phyloP scores from a whole-genome alignment of 1,139 yeast genomes.

The Taphrina populina region DNA sequence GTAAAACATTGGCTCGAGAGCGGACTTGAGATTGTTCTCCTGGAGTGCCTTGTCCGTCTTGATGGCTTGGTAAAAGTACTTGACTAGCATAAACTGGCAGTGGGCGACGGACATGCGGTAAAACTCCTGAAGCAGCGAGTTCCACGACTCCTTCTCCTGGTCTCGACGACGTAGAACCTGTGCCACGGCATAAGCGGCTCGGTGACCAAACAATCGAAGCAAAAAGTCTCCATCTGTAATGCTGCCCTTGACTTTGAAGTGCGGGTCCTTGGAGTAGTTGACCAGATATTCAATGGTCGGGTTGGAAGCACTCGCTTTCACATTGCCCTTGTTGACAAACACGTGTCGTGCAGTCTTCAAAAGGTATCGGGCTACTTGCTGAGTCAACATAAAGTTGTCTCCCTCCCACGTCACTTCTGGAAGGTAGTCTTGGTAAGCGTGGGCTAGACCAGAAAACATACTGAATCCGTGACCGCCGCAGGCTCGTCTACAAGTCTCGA shows the following conservation, averaged over 20 bases:
- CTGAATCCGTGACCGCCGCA: slow-evolving; percentile 36
- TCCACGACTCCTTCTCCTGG: slow-evolving; percentile 31
- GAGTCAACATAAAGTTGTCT: slow-evolving; percentile 34
- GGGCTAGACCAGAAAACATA: slow-evolving; percentile 34
- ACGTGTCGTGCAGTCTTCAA: slow-evolving; percentile 33
- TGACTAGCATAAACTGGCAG: slow-evolving; percentile 33
- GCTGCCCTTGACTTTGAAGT: slow-evolving; percentile 22
- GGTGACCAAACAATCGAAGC: slow-evolving; percentile 31
- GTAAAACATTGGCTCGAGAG: slow-evolving; percentile 23
- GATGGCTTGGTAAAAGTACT: slow-evolving; percentile 28
- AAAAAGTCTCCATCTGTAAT: slow-evolving; percentile 17
- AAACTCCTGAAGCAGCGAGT: slow-evolving; percentile 32
- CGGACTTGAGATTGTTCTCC: slow-evolving; percentile 9
- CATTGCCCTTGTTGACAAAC: slow-evolving; percentile 27
- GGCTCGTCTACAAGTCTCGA: slow-evolving; percentile 33
- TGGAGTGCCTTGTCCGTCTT: slow-evolving; percentile 15
- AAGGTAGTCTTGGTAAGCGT: slow-evolving; percentile 31
- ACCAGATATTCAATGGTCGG: slow-evolving; percentile 33
- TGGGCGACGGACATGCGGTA: slow-evolving; percentile 32
- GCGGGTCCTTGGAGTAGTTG: slow-evolving; percentile 28
- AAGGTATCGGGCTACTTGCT: slow-evolving; percentile 34
- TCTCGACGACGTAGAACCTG: slow-evolving; percentile 31
- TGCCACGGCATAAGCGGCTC: slow-evolving; percentile 32
- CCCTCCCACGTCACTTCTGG: slow-evolving; percentile 35
- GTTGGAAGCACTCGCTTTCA: slow-evolving; percentile 19